phyloP scores from a whole-genome alignment of 768 basidiomycete species.

The Nidularia sp. region DNA sequence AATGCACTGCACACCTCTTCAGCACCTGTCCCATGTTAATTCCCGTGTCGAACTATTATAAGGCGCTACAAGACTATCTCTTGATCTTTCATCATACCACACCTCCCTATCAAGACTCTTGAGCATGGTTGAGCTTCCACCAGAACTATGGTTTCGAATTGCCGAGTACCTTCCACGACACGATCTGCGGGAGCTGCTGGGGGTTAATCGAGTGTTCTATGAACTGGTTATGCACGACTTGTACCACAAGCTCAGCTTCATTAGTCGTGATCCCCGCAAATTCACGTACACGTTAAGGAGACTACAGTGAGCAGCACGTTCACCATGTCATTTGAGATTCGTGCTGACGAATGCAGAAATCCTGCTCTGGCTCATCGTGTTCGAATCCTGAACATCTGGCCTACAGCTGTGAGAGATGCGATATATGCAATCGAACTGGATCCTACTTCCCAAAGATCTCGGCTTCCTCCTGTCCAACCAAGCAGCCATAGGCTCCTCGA shows the following conservation, averaged over 20 bases:
- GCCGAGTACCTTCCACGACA: constrained; percentile 8
- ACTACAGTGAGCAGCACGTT: constrained; percentile 14
- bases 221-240: constrained; percentile 17
- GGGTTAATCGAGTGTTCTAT: constrained; percentile 15
- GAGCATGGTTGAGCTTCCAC: constrained; percentile 5
- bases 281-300: constrained; percentile 14
- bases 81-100: no score
- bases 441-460: background rate
- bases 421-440: constrained; percentile 6
- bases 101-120: no score
- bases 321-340: background rate
- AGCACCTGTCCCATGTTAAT: no score
- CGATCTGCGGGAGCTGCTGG: constrained; percentile 10
- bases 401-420: constrained; percentile 17
- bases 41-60: no score
- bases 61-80: no score
- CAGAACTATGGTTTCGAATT: constrained; percentile 17
- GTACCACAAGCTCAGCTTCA: constrained; percentile 18
- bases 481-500: background rate
- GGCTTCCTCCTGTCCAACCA: background rate
- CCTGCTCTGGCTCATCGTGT: constrained; percentile 14
- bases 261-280: constrained; percentile 11
- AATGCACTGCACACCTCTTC: no score
- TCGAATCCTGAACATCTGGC: constrained; percentile 20
- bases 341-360: constrained; percentile 4